Percentiles rank a stretch among this genome's conserved stretches.
These are phyloP conservation scores for Thermothielavioides terrestris DNA, from an alignment of 495 filamentous ascomycete genomes.

Conservation along the genomic window DNA sequence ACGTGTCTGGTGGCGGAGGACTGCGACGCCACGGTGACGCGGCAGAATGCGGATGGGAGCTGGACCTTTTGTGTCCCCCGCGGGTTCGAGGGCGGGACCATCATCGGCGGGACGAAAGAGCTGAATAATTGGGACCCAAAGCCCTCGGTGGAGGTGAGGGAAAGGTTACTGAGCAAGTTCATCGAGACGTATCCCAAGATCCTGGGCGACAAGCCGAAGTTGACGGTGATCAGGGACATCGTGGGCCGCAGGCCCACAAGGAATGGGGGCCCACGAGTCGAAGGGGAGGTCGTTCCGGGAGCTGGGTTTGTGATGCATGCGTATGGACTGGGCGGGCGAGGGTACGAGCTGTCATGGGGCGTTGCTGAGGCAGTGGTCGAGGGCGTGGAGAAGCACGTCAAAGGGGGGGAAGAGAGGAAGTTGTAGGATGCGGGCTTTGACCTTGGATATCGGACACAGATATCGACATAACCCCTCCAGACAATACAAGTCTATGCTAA, in stretches of 20 bases:
- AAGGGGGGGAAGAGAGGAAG: conserved; percentile 1
- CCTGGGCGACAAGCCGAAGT: conserved; percentile 19
- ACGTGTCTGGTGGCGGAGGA: conserved; percentile 36
- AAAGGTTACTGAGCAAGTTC: conserved; percentile 37
- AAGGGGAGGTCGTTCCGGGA: conserved; percentile 31
- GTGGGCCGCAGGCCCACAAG: conserved; percentile 38
- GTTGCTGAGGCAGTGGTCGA: conserved; percentile 34
- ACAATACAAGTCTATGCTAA: too few species aligned
- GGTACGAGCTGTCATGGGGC: conserved; percentile 46
- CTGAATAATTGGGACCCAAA: conserved; percentile 46
- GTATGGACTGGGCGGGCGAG: conserved; percentile 55
- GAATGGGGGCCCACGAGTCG: conserved; percentile 35
- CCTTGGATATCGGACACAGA: too few species aligned
- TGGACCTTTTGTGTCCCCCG: conserved; percentile 57
- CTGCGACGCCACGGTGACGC: conserved; percentile 46
- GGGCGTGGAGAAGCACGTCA: conserved; percentile 22
- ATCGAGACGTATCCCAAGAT: conserved; percentile 32
- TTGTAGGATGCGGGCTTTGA: conserved; percentile 6
- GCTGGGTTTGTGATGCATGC: conserved; percentile 47
- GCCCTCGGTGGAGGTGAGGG: conserved; percentile 39
- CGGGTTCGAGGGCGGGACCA: conserved; percentile 49
- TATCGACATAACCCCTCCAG: too few species aligned
- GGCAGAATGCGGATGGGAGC: conserved; percentile 48
- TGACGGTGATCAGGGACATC: conserved; percentile 36
- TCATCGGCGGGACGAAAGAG: conserved; percentile 58